Conservation (phyloP, 371 early-diverging fungal genomes). For the Rhizopus arrhizus region DNA sequence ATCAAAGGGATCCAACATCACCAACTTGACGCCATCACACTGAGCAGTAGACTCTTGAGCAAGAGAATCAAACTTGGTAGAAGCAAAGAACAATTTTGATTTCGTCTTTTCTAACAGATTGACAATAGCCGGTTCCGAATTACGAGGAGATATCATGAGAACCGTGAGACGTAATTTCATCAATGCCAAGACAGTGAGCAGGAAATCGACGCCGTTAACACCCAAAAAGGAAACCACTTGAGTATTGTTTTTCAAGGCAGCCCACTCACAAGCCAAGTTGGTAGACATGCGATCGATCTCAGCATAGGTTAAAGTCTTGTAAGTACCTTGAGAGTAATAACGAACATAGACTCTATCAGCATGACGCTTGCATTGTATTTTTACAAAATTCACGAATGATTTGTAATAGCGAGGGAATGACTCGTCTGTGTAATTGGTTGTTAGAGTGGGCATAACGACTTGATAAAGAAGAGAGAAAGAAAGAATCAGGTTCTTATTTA, state of each 20-base stretch:
- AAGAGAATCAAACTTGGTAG: neutral
- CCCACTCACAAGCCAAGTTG: slow-evolving; percentile 33
- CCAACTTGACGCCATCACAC: no score
- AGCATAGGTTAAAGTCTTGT: slow-evolving; percentile 28
- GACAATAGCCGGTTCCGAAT: slow-evolving; percentile 32
- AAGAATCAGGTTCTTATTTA: no score
- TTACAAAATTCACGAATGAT: slow-evolving; percentile 9
- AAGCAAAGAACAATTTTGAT: slow-evolving; percentile 20
- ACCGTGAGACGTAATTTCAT: slow-evolving; percentile 26
- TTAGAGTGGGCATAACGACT: no score
- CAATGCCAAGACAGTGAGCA: slow-evolving; percentile 30
- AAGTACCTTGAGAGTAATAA: slow-evolving; percentile 3
- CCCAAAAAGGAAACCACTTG: slow-evolving; percentile 22
- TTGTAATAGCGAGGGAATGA: neutral
- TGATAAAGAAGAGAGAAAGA: no score
- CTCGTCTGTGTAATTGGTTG: no score
- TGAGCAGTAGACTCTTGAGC: no score
- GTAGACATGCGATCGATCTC: slow-evolving; percentile 31
- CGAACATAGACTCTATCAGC: slow-evolving; percentile 8
- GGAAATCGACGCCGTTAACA: slow-evolving; percentile 26
- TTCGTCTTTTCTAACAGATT: slow-evolving; percentile 30
- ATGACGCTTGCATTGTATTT: slow-evolving; percentile 1
- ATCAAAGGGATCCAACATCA: no score
- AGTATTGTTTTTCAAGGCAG: neutral
- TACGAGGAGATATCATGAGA: slow-evolving; percentile 37